These are phyloP conservation scores for Diaporthe destruens DNA, from an alignment of 2,329 filamentous ascomycete species.

Conservation along the genomic window DNA sequence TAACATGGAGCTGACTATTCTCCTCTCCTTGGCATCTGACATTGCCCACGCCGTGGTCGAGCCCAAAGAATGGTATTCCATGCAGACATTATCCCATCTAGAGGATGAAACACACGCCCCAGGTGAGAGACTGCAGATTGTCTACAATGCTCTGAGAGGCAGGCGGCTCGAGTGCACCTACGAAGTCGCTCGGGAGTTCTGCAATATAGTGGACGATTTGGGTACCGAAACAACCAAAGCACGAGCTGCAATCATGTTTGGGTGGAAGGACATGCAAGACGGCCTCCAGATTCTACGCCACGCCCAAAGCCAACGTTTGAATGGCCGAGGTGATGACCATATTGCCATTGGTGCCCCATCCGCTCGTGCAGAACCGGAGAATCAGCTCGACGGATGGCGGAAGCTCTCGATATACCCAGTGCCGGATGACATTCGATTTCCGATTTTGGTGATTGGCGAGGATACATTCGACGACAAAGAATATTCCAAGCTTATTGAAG, in stretches of 20 bases:
- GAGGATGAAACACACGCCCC: slow-evolving; percentile 41
- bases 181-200: slow-evolving; percentile 75
- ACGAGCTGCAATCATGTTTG: slow-evolving; percentile 70
- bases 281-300: slow-evolving; percentile 38
- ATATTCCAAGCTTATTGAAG: slow-evolving; percentile 54
- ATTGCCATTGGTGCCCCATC: neutral
- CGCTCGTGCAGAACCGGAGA: slow-evolving; percentile 33
- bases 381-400: slow-evolving; percentile 50
- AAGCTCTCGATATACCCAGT: slow-evolving; percentile 54
- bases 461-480: slow-evolving; percentile 53
- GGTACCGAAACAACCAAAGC: slow-evolving; percentile 71
- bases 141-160: slow-evolving; percentile 72
- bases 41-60: slow-evolving; percentile 39
- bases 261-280: slow-evolving; percentile 29
- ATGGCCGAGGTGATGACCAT: neutral
- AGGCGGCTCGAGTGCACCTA: slow-evolving; percentile 74
- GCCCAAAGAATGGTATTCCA: slow-evolving; percentile 41
- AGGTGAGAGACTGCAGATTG: slow-evolving; percentile 30
- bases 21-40: slow-evolving; percentile 42
- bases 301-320: slow-evolving; percentile 16
- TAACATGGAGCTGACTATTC: slow-evolving; percentile 42
- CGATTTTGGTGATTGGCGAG: slow-evolving; percentile 68
- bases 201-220: slow-evolving; percentile 73
- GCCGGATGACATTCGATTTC: slow-evolving; percentile 60
- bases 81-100: slow-evolving; percentile 40